Evolutionary conservation across 805 yeast species (phyloP), one percentile per base, ranked within the genome.

Genomic region (Jamesozyma gamospora): DNA sequence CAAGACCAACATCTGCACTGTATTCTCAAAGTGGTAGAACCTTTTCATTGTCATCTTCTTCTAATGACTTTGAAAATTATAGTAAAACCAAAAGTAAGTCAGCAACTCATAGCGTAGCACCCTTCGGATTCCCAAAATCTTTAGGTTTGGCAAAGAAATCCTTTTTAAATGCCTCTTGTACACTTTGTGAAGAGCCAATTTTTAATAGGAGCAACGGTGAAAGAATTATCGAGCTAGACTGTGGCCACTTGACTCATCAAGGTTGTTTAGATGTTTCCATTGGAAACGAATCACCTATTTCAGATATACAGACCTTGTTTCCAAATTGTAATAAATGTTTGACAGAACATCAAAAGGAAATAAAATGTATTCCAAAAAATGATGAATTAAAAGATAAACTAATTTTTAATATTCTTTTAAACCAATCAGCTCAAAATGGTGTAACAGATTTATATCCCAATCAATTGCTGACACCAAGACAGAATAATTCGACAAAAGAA

Each of bases 201-300:
- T 63, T 65, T 14, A 64, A 68, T 24, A 71, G 69, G 35, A 58
- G 71, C 21, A 56, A 56, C 15, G 62, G 67, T 10, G 79, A 70
- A 47, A 64, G 61, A 34, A 55, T 75, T 2, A 56, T 77, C 12
- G 69, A 67, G 41, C 58, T 78, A 26, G 55, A 55, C 30, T 79
- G 86, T 57, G 72, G 69, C 1, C 82, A 78, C 51, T 55, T 62
- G 33, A 63, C 69, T 30, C 86, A 79, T 52, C 78, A 74, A 37
- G 74, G 75, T 40, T 79, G 86, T 51, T 62, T 77, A 13, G 42
- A 59, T 3, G 52, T 75, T 7, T 64, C 64, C 17, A 52, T 69
- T 50, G 67, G 60, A 4, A 41, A 35, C 17, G 26, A 34, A 19
- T 27, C 36, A 6, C 37, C 33, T 4, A 15, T 40, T 1, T 32